Evolutionary conservation across 345 rosid genomes (phyloP), one percentile per base, ranked within the genome.

Genomic region (Capsella bursapastoris): DNA sequence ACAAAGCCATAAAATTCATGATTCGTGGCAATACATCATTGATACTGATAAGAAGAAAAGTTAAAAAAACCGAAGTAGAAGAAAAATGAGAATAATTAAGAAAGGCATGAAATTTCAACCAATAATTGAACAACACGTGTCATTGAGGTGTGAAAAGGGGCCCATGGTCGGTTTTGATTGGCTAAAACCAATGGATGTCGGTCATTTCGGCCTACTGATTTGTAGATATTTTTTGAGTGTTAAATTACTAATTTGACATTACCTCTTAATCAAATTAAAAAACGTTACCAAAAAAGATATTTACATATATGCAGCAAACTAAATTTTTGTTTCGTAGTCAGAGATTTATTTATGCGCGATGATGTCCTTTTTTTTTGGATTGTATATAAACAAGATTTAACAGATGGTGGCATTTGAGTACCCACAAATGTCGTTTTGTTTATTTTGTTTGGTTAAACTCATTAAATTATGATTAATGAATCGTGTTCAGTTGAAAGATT

Each of bases 401-500:
- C 41, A 34, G 32, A 49, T 65, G 57, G 44, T 38, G 8, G 44
- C 8, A 14, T 25, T 44, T n/a, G 41, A 68, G 62, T 28, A 68
- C 37, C 22, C 50, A 41, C 52, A 27, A 22, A 53, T 68, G 41
- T 68, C n/a, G 38, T 43, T 15, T 29, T 34, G 1, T 34, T 34
- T 34, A 18, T 34, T 34, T 34, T 34, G 5, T 53, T 55, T 53
- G 7, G 10, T 41, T 31, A 11, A 35, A 40, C 0, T 59, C 22
- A 32, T 31, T 31, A 31, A 56, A 28, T 15, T 44, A 31, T 55
- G 6, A 22, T 22, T 22, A 22, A 45, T 4, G 73, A 57, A 57
- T 57, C 65, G 73, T 70, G 65, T 57, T 57, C 8, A 34, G 65
- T 57, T 57, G 65, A 70, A 70, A 68, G 43, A 13, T 57, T 70